These are phyloP conservation scores for Sherardia arvensis DNA, from an alignment of 257 asterid genomes.

Conservation along the genomic window DNA sequence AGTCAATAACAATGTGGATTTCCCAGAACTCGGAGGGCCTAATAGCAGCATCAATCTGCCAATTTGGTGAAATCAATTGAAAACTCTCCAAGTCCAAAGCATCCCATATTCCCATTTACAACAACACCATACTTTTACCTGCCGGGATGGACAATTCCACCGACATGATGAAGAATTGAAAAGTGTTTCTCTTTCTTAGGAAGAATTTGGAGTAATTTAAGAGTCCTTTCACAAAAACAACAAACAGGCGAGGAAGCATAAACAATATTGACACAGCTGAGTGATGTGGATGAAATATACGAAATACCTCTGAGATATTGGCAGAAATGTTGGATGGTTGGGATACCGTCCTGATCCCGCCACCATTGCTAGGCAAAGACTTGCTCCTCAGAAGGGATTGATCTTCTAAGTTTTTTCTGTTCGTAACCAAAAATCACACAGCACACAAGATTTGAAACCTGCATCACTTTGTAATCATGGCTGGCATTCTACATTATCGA, in stretches of 20 bases:
- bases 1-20: constrained; percentile 55
- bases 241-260: neutral
- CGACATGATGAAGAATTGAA: constrained; percentile 40
- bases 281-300: neutral
- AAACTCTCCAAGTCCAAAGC: neutral
- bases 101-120: neutral
- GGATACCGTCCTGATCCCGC: constrained; percentile 16
- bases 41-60: constrained; percentile 63
- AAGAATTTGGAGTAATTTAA: constrained; percentile 34
- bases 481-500: neutral
- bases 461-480: neutral
- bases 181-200: constrained; percentile 39
- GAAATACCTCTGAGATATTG: constrained; percentile 45
- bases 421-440: constrained; percentile 11
- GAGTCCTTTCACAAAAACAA: constrained; percentile 26
- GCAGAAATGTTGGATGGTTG: constrained; percentile 34
- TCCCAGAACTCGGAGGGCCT: constrained; percentile 66
- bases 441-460: neutral
- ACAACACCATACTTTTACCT: constrained; percentile 23
- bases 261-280: neutral
- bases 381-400: constrained; percentile 15
- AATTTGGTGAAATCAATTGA: neutral
- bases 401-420: constrained; percentile 22
- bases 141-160: constrained; percentile 64
- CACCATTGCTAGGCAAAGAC: constrained; percentile 11